phyloP scores from a whole-genome alignment of 345 rosid species.

The Mallotus nudiflorus region DNA sequence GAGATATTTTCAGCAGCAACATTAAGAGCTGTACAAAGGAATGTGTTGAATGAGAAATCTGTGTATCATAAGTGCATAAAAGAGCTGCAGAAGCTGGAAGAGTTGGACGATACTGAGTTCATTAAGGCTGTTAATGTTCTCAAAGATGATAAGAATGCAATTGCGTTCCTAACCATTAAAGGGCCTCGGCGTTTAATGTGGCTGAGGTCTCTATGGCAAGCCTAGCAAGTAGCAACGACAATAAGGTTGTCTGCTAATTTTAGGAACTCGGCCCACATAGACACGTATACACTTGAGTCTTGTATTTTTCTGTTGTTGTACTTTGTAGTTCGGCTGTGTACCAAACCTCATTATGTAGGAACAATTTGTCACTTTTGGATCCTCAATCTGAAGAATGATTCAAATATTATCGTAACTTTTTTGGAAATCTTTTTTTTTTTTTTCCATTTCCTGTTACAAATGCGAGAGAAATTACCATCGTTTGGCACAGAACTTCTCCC shows the following conservation, averaged over 20 bases:
- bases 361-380: neutral
- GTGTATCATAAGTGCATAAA: conserved; percentile 38
- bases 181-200: conserved; percentile 32
- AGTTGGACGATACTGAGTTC: conserved; percentile 32
- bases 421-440: no score
- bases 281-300: neutral
- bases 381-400: no score
- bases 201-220: conserved; percentile 38
- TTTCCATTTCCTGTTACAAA: no score
- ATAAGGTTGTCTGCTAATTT: neutral
- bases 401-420: no score
- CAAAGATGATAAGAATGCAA: conserved; percentile 39
- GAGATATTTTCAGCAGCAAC: conserved; percentile 34
- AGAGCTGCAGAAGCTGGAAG: conserved; percentile 39
- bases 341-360: neutral
- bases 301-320: conserved; percentile 2
- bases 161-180: conserved; percentile 35
- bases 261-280: neutral
- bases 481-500: no score
- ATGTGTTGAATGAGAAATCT: conserved; percentile 24
- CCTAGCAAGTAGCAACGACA: neutral
- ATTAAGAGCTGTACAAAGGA: conserved; percentile 22
- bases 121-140: conserved; percentile 35
- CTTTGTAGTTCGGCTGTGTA: neutral
- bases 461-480: no score